Evolutionary conservation across 1,284 basidiomycete species (phyloP).

Genomic region (Chalciporus piperatoides): DNA sequence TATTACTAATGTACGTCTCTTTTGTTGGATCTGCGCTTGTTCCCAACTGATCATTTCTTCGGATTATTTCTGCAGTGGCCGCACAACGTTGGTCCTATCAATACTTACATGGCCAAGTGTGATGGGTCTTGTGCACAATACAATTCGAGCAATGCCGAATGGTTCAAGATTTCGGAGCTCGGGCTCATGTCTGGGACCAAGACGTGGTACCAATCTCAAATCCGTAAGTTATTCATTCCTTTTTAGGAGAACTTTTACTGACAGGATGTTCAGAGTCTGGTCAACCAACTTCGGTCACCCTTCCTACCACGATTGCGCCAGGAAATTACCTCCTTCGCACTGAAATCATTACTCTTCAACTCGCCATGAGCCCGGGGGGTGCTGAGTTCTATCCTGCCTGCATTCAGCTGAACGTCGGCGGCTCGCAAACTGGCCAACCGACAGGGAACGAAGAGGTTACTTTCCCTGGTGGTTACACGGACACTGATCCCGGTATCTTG

Average conservation of each 20-base stretch:
- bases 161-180: conserved; percentile 40
- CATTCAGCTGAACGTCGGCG: conserved; percentile 55
- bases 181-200: conserved; percentile 20
- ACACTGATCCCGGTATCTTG: conserved; percentile 58
- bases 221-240: conserved; percentile 29
- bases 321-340: conserved; percentile 70
- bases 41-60: not conserved
- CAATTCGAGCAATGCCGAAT: conserved; percentile 31
- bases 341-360: conserved; percentile 68
- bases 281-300: conserved; percentile 40
- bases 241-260: not conserved
- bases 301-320: conserved; percentile 52
- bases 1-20: conserved; percentile 18
- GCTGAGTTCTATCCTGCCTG: conserved; percentile 76
- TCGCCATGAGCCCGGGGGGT: conserved; percentile 45
- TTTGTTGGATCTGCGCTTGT: not conserved
- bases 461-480: conserved; percentile 63
- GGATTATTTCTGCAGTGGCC: conserved; percentile 30
- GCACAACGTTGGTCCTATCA: conserved; percentile 37
- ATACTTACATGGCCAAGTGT: conserved; percentile 39
- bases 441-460: conserved; percentile 45
- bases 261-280: conserved; percentile 32
- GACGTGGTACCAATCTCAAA: conserved; percentile 40
- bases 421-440: conserved; percentile 46
- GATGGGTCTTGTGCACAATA: conserved; percentile 31